phyloP scores from a whole-genome alignment of 345 rosid species.

The Corchorus capsularis region DNA sequence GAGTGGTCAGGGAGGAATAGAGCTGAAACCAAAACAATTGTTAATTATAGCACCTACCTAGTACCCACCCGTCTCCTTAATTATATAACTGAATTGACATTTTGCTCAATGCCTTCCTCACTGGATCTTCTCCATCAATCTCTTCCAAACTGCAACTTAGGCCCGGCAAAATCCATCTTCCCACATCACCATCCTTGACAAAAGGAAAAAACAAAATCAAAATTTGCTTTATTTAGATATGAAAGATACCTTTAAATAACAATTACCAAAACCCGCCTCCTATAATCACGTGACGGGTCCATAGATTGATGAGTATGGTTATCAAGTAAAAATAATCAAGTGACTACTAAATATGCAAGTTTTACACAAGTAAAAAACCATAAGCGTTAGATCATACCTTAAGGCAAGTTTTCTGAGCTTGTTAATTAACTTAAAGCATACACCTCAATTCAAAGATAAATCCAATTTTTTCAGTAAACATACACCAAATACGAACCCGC shows the following conservation, averaged over 20 bases:
- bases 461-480: too few relatives aligned
- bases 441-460: too few relatives aligned
- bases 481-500: too few relatives aligned
- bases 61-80: constrained; percentile 99
- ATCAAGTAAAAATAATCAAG: too few relatives aligned
- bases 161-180: constrained; percentile 98
- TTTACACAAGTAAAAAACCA: too few relatives aligned
- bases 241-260: neutral
- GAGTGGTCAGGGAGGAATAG: neutral
- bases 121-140: constrained; percentile 90
- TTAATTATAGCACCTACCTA: constrained; percentile 76
- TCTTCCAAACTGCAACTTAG: constrained; percentile 72
- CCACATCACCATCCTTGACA: constrained; percentile 99
- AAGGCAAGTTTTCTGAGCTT: too few relatives aligned
- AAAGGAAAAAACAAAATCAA: neutral
- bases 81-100: constrained; percentile 99
- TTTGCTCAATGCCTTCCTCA: constrained; percentile 98
- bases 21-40: constrained; percentile 24
- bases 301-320: too few relatives aligned
- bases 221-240: neutral
- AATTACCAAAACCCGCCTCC: constrained; percentile 19
- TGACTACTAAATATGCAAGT: too few relatives aligned
- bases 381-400: too few relatives aligned
- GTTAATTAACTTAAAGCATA: too few relatives aligned
- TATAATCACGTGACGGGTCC: neutral